Evolutionary conservation across 75 land plant genomes (phyloP), one percentile per base, ranked within the genome.

Genomic region (Gnetum montanum): DNA sequence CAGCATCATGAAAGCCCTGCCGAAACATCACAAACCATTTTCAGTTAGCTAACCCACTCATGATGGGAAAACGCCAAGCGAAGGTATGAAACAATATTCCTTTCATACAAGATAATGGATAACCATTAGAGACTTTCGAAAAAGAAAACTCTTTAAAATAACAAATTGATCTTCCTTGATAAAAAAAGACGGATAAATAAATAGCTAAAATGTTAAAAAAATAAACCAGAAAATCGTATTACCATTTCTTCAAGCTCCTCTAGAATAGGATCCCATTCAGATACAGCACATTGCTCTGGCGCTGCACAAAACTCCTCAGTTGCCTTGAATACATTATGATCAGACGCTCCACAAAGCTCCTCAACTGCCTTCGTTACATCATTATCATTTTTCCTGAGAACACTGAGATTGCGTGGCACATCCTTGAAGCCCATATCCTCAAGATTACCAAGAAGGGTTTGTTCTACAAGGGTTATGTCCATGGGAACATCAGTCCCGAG

Each of bases 181-280:
- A 11, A 16, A 29, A 29, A 13, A 6, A 50, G 3, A 29, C 2
- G 27, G 8, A 15, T 0, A 6, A 34, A 30, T 13, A 6, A 13
- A 4, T 13, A 11, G 13, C 16, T n/a, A n/a, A 13, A 7, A 30
- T 30, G 34, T 15, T n/a, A 1, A 6, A 30, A 15, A 30, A 30
- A 1, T 6, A 6, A 11, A 34, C 8, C 33, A 67, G n/a, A n/a
- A n/a, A n/a, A n/a, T n/a, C n/a, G n/a, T n/a, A 27, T 66, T 58
- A 93, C 98, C 99, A 95, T 95, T 58, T 86, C 97, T 45, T 83
- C 57, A 29, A 95, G 75, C 67, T 94, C 98, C 36, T 78, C 78
- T 12, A 90, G 78, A 24, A 91, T 68, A 0, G 85, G 84, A 69
- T 81, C 93, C 97, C 97, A 90, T 30, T 88, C 99, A 49, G 79